Evolutionary conservation across 2,329 filamentous ascomycete genomes (phyloP).

Genomic region (Moelleriella libera): DNA sequence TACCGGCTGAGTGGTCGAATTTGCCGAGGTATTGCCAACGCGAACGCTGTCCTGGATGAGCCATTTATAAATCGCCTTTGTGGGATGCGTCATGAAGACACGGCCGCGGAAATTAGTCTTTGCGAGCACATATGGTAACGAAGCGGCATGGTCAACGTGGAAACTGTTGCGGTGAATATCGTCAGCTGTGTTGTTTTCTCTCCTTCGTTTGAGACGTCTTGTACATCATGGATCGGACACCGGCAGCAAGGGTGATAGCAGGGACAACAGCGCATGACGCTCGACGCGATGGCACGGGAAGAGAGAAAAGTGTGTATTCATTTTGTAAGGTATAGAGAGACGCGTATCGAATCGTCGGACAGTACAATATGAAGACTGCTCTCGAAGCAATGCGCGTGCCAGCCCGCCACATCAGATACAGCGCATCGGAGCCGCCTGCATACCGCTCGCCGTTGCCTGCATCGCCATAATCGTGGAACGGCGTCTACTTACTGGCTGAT

Average conservation of each 20-base stretch:
- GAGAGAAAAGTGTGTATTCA: constrained; percentile 17
- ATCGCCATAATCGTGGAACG: background rate
- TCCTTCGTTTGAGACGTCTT: background rate
- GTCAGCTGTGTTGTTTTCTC: constrained; percentile 1
- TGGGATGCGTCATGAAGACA: constrained; percentile 98
- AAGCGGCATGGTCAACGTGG: constrained; percentile 95
- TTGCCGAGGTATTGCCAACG: constrained; percentile 59
- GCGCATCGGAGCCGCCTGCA: too few species aligned
- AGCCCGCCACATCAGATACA: background rate
- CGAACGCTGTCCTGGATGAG: constrained; percentile 93
- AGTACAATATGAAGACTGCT: background rate
- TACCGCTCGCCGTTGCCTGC: background rate
- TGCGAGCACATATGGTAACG: constrained; percentile 90
- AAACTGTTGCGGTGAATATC: constrained; percentile 48
- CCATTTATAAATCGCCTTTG: constrained; percentile 99
- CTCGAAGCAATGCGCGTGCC: background rate
- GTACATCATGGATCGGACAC: background rate
- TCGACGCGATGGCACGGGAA: constrained; percentile 10
- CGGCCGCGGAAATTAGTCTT: constrained; percentile 96
- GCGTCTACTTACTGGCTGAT: constrained; percentile 83
- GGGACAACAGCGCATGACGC: background rate
- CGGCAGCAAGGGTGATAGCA: background rate
- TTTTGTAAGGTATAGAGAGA: constrained; percentile 15
- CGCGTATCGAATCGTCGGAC: constrained; percentile 5
- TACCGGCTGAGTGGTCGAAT: constrained; percentile 55